Evolutionary conservation across 495 filamentous ascomycete species (phyloP), one percentile per base, ranked within the genome.

Genomic region (Neurospora sp.): DNA sequence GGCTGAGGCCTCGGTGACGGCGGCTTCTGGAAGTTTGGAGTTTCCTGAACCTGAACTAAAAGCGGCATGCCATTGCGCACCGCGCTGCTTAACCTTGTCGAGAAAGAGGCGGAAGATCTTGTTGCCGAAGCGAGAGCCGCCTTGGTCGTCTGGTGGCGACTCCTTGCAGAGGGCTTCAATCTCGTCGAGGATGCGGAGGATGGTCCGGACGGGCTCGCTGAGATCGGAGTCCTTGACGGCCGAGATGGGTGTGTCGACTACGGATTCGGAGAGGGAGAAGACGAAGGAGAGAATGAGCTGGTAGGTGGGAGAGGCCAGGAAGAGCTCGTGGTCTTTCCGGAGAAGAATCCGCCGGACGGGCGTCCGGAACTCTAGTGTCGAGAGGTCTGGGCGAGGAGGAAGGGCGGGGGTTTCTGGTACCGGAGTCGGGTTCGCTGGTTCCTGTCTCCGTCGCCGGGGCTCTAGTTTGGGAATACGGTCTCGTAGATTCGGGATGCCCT

Each of bases 121-220:
- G 81, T 99, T 99, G 39, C 96, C 96, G 78, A 99, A 99, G 44
- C 96, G 89, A 6, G 94, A 97, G 37, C 92, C 93, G 48, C 90
- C 92, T 76, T 93, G 90, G 72, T 98, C 93, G 74, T 92, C 86
- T 2, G 96, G 90, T 2, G 96, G 96, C 69, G 90, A 89, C 38
- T 86, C 81, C 2, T 83, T 81, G 7, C 95, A 84, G 10, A 92
- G 83, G 4, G 84, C 80, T 70, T 91, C 89, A 12, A 92, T 87
- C 39, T 87, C 84, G 62, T 91, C 85, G 35, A 99, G 87, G 54
- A 97, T 89, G 12, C 79, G 75, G n/a, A 94, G 82, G 70, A 98
- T 88, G 35, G 88, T 86, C 71, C 82, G 80, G 71, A 97, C 84
- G 46, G 86, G 76, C 11, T 87, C 84, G 72, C 90, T 86, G 10